phyloP scores from a whole-genome alignment of 73 alveolate species.

The Paramecium tetraurelia region DNA sequence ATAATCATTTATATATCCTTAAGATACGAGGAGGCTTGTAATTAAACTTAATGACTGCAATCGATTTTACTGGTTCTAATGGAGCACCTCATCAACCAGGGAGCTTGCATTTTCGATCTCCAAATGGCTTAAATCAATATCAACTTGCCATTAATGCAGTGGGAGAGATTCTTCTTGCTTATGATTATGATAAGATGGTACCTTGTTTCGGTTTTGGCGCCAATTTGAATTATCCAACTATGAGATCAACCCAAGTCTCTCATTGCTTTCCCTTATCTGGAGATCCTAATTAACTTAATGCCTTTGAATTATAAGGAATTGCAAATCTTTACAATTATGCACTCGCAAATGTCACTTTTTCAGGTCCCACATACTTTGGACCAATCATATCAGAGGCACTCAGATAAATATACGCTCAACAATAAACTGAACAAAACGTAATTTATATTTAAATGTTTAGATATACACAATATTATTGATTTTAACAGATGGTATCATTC shows the following conservation, averaged over 20 bases:
- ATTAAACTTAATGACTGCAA: constrained; percentile 77
- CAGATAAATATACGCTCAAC: constrained; percentile 37
- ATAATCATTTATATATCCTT: not conserved
- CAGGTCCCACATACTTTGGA: constrained; percentile 93
- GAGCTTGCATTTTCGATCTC: constrained; percentile 73
- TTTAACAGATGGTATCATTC: constrained; percentile 90
- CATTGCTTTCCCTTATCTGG: constrained; percentile 92
- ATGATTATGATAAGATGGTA: constrained; percentile 89
- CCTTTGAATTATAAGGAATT: constrained; percentile 78
- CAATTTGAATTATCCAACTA: constrained; percentile 56
- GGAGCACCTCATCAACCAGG: constrained; percentile 65
- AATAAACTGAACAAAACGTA: constrained; percentile 45
- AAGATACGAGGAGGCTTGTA: constrained; percentile 80
- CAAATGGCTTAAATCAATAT: constrained; percentile 72
- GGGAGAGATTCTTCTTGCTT: constrained; percentile 81
- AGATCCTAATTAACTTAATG: constrained; percentile 75
- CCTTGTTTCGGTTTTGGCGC: constrained; percentile 97
- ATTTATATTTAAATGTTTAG: not conserved
- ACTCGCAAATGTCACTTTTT: constrained; percentile 65
- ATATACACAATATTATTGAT: constrained; percentile 67
- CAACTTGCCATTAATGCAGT: constrained; percentile 78
- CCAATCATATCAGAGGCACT: constrained; percentile 69
- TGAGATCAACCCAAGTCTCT: not conserved
- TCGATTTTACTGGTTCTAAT: constrained; percentile 93
- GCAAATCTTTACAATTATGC: constrained; percentile 71